Conservation (phyloP, 2,329 filamentous ascomycete genomes). For the Sordariomycetes sp. region DNA sequence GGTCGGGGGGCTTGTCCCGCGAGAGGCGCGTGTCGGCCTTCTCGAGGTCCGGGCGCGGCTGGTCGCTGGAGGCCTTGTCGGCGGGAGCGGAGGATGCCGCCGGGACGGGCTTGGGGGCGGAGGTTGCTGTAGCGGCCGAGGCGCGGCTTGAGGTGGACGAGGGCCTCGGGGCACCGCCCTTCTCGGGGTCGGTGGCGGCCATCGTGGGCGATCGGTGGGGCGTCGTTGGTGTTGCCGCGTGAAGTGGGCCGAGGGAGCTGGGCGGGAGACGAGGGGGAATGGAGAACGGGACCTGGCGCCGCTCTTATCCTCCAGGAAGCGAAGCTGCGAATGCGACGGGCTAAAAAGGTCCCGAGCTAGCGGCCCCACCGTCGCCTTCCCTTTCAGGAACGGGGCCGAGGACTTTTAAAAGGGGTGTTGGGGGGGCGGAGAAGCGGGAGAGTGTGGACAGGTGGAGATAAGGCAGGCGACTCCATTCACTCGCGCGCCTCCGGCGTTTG, state of each 20-base stretch:
- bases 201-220: neutral
- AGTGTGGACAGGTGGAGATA: no score
- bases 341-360: neutral
- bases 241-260: neutral
- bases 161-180: neutral
- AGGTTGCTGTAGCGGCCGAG: neutral
- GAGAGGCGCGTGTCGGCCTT: conserved; percentile 30
- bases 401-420: neutral
- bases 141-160: neutral
- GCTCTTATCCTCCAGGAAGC: neutral
- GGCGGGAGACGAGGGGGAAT: neutral
- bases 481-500: neutral
- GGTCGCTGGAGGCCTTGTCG: conserved; percentile 5
- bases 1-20: conserved; percentile 9
- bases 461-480: no score
- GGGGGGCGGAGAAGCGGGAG: neutral
- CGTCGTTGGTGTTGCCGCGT: neutral
- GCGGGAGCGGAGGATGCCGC: neutral
- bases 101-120: neutral
- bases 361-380: neutral
- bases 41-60: conserved; percentile 15
- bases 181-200: conserved; percentile 1
- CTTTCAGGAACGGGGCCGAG: neutral
- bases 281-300: neutral
- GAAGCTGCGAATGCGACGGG: neutral